A percentile compares a stretch with the other conserved stretches of the same genome.
Evolutionary conservation across 305 asterid species (phyloP).

Genomic region (Petunia hybrid): DNA sequence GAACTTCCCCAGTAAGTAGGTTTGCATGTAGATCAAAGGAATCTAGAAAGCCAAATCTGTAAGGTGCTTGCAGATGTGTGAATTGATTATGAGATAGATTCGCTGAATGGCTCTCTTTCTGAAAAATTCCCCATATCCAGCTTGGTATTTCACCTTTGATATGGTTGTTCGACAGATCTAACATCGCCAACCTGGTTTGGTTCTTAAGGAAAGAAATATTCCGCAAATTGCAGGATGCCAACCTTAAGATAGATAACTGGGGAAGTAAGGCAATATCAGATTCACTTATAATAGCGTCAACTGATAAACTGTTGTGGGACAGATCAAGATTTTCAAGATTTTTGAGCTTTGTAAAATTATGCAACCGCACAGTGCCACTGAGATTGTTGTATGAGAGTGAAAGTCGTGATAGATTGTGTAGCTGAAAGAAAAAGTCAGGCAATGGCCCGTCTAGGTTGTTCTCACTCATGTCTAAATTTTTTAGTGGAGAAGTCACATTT

Average conservation of each 20-base stretch:
- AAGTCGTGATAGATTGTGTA: slow-evolving; percentile 45
- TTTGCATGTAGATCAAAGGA: slow-evolving; percentile 34
- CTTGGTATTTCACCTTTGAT: slow-evolving; percentile 38
- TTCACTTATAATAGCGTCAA: background rate
- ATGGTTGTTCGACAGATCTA: slow-evolving; percentile 34
- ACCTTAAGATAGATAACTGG: background rate
- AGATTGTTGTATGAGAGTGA: slow-evolving; percentile 54
- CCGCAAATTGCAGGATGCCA: slow-evolving; percentile 24
- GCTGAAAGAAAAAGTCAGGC: slow-evolving; percentile 52
- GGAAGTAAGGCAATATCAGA: background rate
- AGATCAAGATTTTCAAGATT: slow-evolving; percentile 53
- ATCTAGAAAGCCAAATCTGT: background rate
- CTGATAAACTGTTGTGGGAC: slow-evolving; percentile 53
- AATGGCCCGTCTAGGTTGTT: slow-evolving; percentile 64
- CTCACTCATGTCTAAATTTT: slow-evolving; percentile 44
- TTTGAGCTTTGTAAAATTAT: slow-evolving; percentile 43
- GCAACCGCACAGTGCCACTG: slow-evolving; percentile 41
- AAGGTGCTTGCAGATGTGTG: slow-evolving; percentile 26
- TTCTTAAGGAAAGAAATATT: background rate
- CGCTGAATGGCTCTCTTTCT: background rate
- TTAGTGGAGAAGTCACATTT: slow-evolving; percentile 34
- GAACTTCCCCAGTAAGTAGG: slow-evolving; percentile 25
- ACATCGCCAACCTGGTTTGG: background rate
- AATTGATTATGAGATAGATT: slow-evolving; percentile 32
- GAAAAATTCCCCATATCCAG: slow-evolving; percentile 32